Evolutionary conservation across 805 yeast genomes (phyloP).

Genomic region (Candida ortonii): DNA sequence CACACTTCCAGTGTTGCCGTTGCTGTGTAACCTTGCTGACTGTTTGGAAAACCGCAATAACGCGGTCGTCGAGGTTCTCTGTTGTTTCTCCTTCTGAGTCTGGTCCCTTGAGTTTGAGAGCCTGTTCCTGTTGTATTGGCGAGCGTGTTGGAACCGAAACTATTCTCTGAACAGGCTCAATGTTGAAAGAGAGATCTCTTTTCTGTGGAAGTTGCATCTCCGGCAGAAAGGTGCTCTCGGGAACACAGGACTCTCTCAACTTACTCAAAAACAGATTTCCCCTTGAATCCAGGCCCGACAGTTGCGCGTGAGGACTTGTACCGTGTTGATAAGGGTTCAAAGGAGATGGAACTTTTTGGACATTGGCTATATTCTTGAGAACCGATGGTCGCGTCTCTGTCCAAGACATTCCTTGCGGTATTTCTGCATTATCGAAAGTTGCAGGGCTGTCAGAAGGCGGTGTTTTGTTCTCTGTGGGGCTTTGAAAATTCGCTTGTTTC

Average conservation of each 20-base stretch:
- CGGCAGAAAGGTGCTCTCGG: conserved; percentile 2
- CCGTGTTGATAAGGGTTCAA: conserved; percentile 9
- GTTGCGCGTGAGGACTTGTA: conserved; percentile 2
- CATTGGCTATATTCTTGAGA: conserved; percentile 8
- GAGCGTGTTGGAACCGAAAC: conserved; percentile 28
- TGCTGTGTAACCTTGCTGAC: conserved; percentile 11
- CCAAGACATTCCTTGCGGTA: neutral
- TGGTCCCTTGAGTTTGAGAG: conserved; percentile 10
- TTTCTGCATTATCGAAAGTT: neutral
- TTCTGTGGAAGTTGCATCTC: conserved; percentile 9
- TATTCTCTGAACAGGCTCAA: conserved; percentile 30
- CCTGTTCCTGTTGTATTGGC: conserved; percentile 18
- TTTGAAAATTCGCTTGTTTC: no score
- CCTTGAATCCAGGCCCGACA: neutral
- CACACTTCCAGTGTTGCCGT: conserved; percentile 34
- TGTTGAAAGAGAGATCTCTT: conserved; percentile 18
- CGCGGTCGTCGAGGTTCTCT: conserved; percentile 7
- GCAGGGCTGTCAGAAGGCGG: conserved; percentile 4
- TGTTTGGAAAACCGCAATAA: conserved; percentile 12
- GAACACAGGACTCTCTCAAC: conserved; percentile 6
- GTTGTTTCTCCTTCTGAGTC: conserved; percentile 10
- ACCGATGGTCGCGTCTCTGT: conserved; percentile 2
- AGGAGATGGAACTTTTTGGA: conserved; percentile 28
- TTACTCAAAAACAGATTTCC: conserved; percentile 8
- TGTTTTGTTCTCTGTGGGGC: conserved; percentile 3